Conservation (phyloP, 345 rosid species). For the Acer campestre region DNA sequence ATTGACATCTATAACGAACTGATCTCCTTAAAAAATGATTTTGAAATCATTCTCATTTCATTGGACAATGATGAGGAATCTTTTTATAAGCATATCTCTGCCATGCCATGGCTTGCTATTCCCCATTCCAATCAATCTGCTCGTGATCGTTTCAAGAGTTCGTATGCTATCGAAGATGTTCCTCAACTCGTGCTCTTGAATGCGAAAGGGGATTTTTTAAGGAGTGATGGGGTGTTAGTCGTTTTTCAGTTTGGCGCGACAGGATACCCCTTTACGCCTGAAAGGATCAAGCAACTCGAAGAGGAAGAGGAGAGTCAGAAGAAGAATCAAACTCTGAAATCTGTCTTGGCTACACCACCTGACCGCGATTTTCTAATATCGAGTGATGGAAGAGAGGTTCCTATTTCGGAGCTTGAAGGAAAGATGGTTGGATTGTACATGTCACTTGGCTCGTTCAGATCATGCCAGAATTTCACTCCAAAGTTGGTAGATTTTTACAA, state of each 20-base stretch:
- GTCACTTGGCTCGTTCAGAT: constrained; percentile 10
- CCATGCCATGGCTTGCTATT: constrained; percentile 33
- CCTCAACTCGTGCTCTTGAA: constrained; percentile 30
- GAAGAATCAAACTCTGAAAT: constrained; percentile 30
- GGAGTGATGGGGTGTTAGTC: constrained; percentile 8
- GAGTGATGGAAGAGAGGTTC: constrained; percentile 26
- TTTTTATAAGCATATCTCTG: constrained; percentile 2
- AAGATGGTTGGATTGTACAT: constrained; percentile 38
- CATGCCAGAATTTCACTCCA: constrained; percentile 28
- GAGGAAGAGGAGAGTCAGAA: constrained; percentile 31
- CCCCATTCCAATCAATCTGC: constrained; percentile 17
- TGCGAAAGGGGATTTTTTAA: constrained; percentile 21
- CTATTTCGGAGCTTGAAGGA: constrained; percentile 44
- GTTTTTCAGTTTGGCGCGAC: constrained; percentile 20
- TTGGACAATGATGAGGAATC: constrained; percentile 18
- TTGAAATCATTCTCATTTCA: constrained; percentile 34
- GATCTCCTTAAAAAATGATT: constrained; percentile 17
- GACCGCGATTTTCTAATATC: constrained; percentile 29
- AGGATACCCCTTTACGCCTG: constrained; percentile 32
- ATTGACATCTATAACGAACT: constrained; percentile 17
- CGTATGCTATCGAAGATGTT: constrained; percentile 11
- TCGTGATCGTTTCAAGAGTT: constrained; percentile 12
- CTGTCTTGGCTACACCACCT: constrained; percentile 23
- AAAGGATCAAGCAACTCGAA: constrained; percentile 25
- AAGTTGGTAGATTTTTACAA: constrained; percentile 32